These are phyloP conservation scores for Geotrichum ghanense DNA, from an alignment of 805 yeast genomes.

Conservation along the genomic window DNA sequence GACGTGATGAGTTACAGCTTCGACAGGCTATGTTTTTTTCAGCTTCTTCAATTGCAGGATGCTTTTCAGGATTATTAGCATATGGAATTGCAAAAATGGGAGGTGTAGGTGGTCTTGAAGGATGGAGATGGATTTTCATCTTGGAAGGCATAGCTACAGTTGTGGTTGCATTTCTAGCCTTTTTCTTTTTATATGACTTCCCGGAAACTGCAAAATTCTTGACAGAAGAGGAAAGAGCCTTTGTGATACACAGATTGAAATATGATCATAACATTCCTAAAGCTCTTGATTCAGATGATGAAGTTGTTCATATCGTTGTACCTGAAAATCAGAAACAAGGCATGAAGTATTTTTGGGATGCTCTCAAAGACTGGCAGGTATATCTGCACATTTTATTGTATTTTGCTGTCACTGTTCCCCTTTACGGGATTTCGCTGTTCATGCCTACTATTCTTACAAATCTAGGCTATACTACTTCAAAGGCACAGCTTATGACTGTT, in stretches of 20 bases:
- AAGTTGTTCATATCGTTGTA: background rate
- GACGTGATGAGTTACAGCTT: slow-evolving; percentile 28
- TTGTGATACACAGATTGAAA: slow-evolving; percentile 23
- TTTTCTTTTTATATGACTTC: slow-evolving; percentile 29
- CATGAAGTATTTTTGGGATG: background rate
- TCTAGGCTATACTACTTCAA: slow-evolving; percentile 32
- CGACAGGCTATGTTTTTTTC: slow-evolving; percentile 29
- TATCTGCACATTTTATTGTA: background rate
- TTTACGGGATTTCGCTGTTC: slow-evolving; percentile 27
- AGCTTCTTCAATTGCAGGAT: slow-evolving; percentile 29
- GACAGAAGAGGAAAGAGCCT: slow-evolving; percentile 27
- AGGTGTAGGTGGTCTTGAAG: slow-evolving; percentile 23
- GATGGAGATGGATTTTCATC: slow-evolving; percentile 33
- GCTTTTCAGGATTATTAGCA: slow-evolving; percentile 30
- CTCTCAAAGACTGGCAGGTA: slow-evolving; percentile 1
- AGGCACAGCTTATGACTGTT: slow-evolving; percentile 34
- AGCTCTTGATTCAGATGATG: background rate
- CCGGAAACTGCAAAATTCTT: slow-evolving; percentile 27
- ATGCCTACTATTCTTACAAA: slow-evolving; percentile 34
- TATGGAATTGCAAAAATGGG: slow-evolving; percentile 37
- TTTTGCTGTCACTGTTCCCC: background rate
- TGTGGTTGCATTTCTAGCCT: slow-evolving; percentile 24
- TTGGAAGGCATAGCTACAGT: slow-evolving; percentile 33
- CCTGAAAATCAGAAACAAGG: background rate
- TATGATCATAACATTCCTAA: background rate